Conservation (phyloP, 2,329 filamentous ascomycete genomes). For the Xylariaceae sp. region DNA sequence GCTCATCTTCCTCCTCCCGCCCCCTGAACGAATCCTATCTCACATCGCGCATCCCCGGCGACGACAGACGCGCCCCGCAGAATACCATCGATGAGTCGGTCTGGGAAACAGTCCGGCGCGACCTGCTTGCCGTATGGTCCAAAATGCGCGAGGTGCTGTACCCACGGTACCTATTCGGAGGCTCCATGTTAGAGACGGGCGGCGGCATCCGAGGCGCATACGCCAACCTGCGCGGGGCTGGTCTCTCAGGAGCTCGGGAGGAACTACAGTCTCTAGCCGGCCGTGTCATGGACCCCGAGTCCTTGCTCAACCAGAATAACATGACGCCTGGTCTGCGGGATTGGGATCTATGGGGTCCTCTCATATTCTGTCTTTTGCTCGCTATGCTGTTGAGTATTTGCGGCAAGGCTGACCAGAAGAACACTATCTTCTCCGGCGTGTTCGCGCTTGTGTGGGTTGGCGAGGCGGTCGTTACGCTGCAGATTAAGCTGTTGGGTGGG, state of each 20-base stretch:
- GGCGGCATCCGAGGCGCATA: slow-evolving; percentile 59
- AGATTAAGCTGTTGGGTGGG: slow-evolving; percentile 93
- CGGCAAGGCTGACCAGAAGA: slow-evolving; percentile 75
- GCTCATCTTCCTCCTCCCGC: slow-evolving; percentile 54
- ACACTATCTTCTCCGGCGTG: slow-evolving; percentile 89
- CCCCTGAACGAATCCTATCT: slow-evolving; percentile 75
- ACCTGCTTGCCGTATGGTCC: slow-evolving; percentile 90
- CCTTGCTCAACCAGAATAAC: slow-evolving; percentile 57
- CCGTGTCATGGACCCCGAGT: slow-evolving; percentile 62
- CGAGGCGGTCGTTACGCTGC: slow-evolving; percentile 92
- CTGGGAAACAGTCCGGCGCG: slow-evolving; percentile 93
- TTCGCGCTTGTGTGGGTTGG: slow-evolving; percentile 97
- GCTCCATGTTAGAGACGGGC: slow-evolving; percentile 59
- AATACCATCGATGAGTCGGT: slow-evolving; percentile 97
- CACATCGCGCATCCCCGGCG: slow-evolving; percentile 84
- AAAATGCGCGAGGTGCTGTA: slow-evolving; percentile 98
- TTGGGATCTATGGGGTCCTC: slow-evolving; percentile 97
- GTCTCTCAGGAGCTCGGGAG: slow-evolving; percentile 58
- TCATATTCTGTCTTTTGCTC: slow-evolving; percentile 89
- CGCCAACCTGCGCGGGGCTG: slow-evolving; percentile 57
- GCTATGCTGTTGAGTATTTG: slow-evolving; percentile 84
- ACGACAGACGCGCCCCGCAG: slow-evolving; percentile 83
- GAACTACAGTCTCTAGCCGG: slow-evolving; percentile 61
- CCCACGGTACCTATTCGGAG: slow-evolving; percentile 84
- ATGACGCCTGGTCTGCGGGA: slow-evolving; percentile 91